Conservation (phyloP, 2,329 filamentous ascomycete species). For the Hysterium pulicare region DNA sequence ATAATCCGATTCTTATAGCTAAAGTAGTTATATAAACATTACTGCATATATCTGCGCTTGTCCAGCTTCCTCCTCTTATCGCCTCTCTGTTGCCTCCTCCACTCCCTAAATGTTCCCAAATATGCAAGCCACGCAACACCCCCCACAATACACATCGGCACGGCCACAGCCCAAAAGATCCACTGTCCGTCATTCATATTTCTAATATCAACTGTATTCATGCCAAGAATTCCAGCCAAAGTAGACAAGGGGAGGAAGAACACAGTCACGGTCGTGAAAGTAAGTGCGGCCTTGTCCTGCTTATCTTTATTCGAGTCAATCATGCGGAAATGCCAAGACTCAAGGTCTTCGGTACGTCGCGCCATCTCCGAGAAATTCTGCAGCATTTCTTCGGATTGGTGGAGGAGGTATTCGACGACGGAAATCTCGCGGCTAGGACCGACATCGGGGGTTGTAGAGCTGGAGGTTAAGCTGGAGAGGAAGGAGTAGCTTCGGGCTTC, state of each 20-base stretch:
- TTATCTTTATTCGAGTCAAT: slow-evolving; percentile 1
- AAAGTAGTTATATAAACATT: too few relatives aligned
- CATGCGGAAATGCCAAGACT: neutral
- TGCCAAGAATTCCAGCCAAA: slow-evolving; percentile 14
- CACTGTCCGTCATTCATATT: slow-evolving; percentile 10
- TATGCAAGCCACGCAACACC: neutral
- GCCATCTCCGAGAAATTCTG: slow-evolving; percentile 9
- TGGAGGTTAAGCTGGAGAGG: neutral
- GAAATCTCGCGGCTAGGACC: slow-evolving; percentile 5
- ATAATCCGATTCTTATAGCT: too few relatives aligned
- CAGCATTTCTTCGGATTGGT: slow-evolving; percentile 8
- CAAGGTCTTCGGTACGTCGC: slow-evolving; percentile 1
- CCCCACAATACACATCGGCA: slow-evolving; percentile 5
- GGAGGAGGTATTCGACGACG: slow-evolving; percentile 5
- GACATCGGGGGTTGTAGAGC: neutral
- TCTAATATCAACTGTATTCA: slow-evolving; percentile 15
- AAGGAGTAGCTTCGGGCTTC: slow-evolving; percentile 5
- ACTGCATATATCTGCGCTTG: too few relatives aligned
- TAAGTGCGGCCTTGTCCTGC: neutral
- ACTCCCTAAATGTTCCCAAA: neutral
- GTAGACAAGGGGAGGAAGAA: slow-evolving; percentile 14
- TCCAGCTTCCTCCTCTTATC: too few relatives aligned
- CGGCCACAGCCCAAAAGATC: slow-evolving; percentile 14
- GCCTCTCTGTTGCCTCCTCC: neutral
- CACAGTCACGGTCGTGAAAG: slow-evolving; percentile 11